Percentiles rank a stretch among this genome's conserved stretches.
phyloP scores from a whole-genome alignment of 371 early-diverging fungal genomes.

The Chytridium lagenaria region DNA sequence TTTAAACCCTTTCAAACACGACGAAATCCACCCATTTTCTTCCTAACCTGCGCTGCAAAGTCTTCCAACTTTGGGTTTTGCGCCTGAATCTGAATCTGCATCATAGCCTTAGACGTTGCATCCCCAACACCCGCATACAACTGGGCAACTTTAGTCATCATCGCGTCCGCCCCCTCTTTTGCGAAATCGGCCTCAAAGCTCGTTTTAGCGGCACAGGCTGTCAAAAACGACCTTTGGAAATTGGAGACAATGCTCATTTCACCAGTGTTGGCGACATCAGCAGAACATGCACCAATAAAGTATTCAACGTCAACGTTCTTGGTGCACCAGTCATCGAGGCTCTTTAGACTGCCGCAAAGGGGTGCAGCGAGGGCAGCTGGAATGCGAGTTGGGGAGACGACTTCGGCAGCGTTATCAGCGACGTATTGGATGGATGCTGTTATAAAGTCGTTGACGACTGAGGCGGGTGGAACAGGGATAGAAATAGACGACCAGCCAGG shows the following conservation, averaged over 20 bases:
- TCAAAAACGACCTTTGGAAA: not conserved
- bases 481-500: not conserved
- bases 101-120: no score
- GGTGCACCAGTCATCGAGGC: not conserved
- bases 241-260: constrained; percentile 7
- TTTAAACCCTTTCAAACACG: no score
- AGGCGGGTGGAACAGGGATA: not conserved
- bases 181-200: not conserved
- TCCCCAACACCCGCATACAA: no score
- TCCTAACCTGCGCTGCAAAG: no score
- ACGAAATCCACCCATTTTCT: no score
- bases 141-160: no score
- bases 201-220: not conserved
- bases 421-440: not conserved
- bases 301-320: not conserved
- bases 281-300: not conserved
- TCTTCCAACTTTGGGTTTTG: no score
- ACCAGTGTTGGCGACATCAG: constrained; percentile 2
- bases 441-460: not conserved
- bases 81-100: no score
- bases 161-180: not conserved
- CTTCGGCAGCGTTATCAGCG: not conserved
- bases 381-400: not conserved
- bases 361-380: not conserved
- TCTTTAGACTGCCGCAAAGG: not conserved